Percentiles rank a stretch among this genome's conserved stretches.
Evolutionary conservation across 1,284 basidiomycete genomes (phyloP).

Genomic region (Schizophyllum amplum): DNA sequence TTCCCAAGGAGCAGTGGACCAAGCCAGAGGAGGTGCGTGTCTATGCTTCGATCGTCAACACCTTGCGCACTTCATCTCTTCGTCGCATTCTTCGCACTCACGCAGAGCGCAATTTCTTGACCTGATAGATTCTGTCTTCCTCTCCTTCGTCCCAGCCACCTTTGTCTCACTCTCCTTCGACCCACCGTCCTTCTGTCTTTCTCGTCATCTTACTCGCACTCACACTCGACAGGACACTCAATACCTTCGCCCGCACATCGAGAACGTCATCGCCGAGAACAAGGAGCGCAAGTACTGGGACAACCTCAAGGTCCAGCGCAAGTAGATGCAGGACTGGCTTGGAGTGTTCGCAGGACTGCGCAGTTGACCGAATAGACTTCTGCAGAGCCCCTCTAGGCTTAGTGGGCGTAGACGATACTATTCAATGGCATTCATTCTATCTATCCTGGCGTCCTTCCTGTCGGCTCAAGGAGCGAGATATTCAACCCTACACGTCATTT

Average conservation of each 20-base stretch:
- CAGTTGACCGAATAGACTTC: slow-evolving; percentile 4
- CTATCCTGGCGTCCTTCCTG: not conserved
- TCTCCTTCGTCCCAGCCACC: not conserved
- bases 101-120: no score
- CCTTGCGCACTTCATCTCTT: slow-evolving; percentile 1
- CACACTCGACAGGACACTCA: slow-evolving; percentile 65
- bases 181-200: not conserved
- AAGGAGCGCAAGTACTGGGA: slow-evolving; percentile 84
- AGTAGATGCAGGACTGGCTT: slow-evolving; percentile 47
- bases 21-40: slow-evolving; percentile 66
- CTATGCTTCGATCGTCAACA: not conserved
- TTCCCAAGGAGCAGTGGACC: slow-evolving; percentile 85
- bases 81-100: slow-evolving; percentile 6
- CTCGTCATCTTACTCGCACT: not conserved
- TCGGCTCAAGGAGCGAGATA: no score
- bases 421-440: slow-evolving; percentile 3
- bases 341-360: not conserved
- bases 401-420: not conserved
- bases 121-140: no score
- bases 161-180: not conserved
- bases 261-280: slow-evolving; percentile 72
- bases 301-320: slow-evolving; percentile 55
- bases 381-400: slow-evolving; percentile 1
- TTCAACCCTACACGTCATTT: no score
- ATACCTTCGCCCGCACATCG: slow-evolving; percentile 82